Base-by-base conservation (phyloP, 495 filamentous ascomycete genomes). In the Penicillium canariense region DNA sequence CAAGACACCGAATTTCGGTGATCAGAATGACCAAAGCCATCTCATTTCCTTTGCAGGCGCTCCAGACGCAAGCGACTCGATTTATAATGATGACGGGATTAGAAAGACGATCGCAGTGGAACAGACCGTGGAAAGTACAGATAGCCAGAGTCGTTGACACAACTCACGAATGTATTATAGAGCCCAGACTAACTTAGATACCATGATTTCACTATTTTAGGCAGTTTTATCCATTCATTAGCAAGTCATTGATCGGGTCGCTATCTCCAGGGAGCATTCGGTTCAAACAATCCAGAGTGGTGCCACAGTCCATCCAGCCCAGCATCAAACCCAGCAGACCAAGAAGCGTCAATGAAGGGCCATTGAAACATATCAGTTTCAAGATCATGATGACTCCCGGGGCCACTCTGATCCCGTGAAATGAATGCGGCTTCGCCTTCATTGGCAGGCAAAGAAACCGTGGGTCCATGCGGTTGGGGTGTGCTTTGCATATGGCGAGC, bases 321-420 rank as follows among this genome's bases (percentile, higher is more conserved):
- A 11, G 63, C 62, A 52, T 72, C 71, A 54, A 77, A 73, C 2
- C 71, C 71, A 20, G 63, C 56, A 8, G 73, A 69, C 74, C 72
- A 77, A 7, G 68, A 71, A 17, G 66, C 72, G 48, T 75, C 71
- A 28, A 75, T 69, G 42, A 77, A 77, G 1, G 72, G 74, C 74
- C 74, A 77, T 49, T 77, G 69, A 48, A 75, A 63, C 68, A 77
- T 73, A 28, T 77, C 73, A 0, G 68, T 60, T 30, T 77, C 73
- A 5, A 71, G 43, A 25, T 74, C 67, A 39, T 71, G 66, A 35
- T 53, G 38, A 11, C 51, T 23, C 32, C 51, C 59, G 7, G 52
- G 3, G 7, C 48, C 26, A 49, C 49, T 20, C 22, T 50, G 32
- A 0, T 69, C 62, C 8, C 57, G 48, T 10, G 45, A 5, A 28